A percentile compares a stretch with the other conserved stretches of the same genome.
Evolutionary conservation across 2,329 filamentous ascomycete genomes (phyloP).

Genomic region (Nakataea oryzae): DNA sequence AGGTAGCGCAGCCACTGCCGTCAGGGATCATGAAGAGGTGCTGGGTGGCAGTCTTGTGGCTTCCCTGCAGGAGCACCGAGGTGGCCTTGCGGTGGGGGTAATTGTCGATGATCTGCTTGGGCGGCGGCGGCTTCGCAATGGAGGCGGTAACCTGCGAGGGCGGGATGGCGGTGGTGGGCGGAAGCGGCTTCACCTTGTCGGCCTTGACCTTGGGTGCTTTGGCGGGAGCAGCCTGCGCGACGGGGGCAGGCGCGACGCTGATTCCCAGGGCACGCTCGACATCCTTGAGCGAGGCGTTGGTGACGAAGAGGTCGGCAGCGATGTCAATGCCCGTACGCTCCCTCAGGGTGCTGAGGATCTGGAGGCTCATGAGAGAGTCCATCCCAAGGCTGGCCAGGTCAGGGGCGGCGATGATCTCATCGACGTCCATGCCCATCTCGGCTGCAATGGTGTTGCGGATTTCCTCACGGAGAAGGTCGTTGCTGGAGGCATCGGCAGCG

Average conservation of each 20-base stretch:
- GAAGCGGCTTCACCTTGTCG: conserved; percentile 15
- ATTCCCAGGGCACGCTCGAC: conserved; percentile 54
- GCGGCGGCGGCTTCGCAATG: conserved; percentile 31
- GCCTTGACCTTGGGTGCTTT: conserved; percentile 12
- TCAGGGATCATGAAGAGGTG: conserved; percentile 45
- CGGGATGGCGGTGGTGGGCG: conserved; percentile 16
- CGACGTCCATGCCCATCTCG: conserved; percentile 61
- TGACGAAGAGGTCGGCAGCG: conserved; percentile 49
- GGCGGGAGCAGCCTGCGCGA: conserved; percentile 11
- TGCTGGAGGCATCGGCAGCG: conserved; percentile 22
- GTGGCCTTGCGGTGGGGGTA: conserved; percentile 40
- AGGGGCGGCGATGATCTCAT: conserved; percentile 45
- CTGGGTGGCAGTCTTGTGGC: conserved; percentile 32
- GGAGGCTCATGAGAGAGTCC: conserved; percentile 47
- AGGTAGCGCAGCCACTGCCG: conserved; percentile 52
- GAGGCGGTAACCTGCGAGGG: conserved; percentile 28
- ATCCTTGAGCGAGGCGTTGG: conserved; percentile 52
- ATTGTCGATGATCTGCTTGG: conserved; percentile 25
- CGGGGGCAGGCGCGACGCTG: conserved; percentile 23
- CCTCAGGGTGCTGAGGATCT: conserved; percentile 42
- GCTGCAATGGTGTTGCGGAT: conserved; percentile 58
- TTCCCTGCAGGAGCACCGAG: conserved; percentile 38
- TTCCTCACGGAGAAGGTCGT: conserved; percentile 33
- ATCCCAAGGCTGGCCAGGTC: conserved; percentile 47
- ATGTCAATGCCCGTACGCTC: conserved; percentile 43